Conservation (phyloP, 2,329 filamentous ascomycete genomes). For the Tolypocladium ophioglossoides region DNA sequence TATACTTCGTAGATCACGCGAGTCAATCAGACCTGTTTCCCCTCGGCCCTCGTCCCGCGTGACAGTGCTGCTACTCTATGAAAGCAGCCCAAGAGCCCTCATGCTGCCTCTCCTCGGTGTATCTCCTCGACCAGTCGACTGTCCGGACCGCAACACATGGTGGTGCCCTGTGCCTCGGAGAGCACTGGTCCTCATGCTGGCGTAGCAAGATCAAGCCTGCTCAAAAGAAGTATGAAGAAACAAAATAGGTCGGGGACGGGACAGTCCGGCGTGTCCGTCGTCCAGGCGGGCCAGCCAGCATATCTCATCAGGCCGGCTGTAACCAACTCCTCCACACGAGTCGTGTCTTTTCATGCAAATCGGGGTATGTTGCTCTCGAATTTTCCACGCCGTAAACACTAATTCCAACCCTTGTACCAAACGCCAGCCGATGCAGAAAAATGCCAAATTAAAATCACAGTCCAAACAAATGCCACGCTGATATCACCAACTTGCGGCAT, state of each 20-base stretch:
- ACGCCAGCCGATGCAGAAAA: conserved; percentile 15
- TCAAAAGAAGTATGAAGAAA: background rate
- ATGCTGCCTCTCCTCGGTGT: background rate
- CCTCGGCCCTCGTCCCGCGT: background rate
- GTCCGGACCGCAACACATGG: background rate
- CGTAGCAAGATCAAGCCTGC: background rate
- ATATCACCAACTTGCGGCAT: conserved; percentile 1
- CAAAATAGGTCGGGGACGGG: background rate
- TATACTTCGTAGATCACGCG: background rate
- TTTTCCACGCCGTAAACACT: conserved; percentile 9
- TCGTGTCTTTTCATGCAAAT: conserved; percentile 12
- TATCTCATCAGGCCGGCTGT: conserved; percentile 5
- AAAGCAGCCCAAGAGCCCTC: background rate
- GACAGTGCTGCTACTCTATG: background rate
- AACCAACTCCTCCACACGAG: conserved; percentile 8
- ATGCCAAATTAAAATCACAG: conserved; percentile 9
- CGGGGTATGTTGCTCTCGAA: conserved; percentile 16
- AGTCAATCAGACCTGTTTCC: background rate
- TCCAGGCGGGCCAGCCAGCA: background rate
- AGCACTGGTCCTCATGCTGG: background rate
- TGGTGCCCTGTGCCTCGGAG: background rate
- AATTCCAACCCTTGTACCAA: conserved; percentile 11
- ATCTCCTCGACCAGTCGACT: background rate
- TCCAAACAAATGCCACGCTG: conserved; percentile 2
- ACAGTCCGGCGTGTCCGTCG: background rate